phyloP scores from a whole-genome alignment of 2,329 filamentous ascomycete genomes.

The Chaetomium olivaceum region DNA sequence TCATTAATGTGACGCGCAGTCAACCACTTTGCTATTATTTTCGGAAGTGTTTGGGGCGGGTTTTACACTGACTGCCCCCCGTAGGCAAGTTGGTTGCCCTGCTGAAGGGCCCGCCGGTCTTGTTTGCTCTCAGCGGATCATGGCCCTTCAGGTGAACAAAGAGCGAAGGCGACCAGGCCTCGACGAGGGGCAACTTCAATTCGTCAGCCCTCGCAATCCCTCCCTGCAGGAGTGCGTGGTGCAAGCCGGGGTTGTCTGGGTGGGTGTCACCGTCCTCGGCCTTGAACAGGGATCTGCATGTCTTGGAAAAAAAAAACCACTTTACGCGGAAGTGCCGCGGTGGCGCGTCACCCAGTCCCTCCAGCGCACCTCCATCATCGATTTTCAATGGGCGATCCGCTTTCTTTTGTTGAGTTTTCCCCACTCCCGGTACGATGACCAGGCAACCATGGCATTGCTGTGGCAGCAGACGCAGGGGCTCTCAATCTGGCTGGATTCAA shows the following conservation, averaged over 20 bases:
- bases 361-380: slow-evolving; percentile 29
- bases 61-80: background rate
- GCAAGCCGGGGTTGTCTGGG: slow-evolving; percentile 1
- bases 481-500: slow-evolving; percentile 27
- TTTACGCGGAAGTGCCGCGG: slow-evolving; percentile 38
- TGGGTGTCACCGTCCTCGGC: slow-evolving; percentile 16
- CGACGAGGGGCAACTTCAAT: slow-evolving; percentile 2
- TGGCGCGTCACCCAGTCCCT: slow-evolving; percentile 31
- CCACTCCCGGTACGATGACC: slow-evolving; percentile 22
- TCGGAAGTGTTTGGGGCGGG: background rate
- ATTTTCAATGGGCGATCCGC: slow-evolving; percentile 18
- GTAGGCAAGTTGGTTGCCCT: slow-evolving; percentile 4
- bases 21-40: slow-evolving; percentile 1
- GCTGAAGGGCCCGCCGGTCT: background rate
- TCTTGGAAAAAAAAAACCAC: slow-evolving; percentile 31
- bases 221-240: slow-evolving; percentile 14
- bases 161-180: background rate
- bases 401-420: slow-evolving; percentile 30
- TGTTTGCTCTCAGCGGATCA: slow-evolving; percentile 17
- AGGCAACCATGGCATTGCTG: slow-evolving; percentile 32
- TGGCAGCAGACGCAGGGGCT: slow-evolving; percentile 19
- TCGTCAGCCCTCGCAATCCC: slow-evolving; percentile 11
- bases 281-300: slow-evolving; percentile 32
- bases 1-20: slow-evolving; percentile 24
- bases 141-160: background rate